Evolutionary conservation across 495 filamentous ascomycete genomes (phyloP).

Genomic region (Lophiotrema nucula): DNA sequence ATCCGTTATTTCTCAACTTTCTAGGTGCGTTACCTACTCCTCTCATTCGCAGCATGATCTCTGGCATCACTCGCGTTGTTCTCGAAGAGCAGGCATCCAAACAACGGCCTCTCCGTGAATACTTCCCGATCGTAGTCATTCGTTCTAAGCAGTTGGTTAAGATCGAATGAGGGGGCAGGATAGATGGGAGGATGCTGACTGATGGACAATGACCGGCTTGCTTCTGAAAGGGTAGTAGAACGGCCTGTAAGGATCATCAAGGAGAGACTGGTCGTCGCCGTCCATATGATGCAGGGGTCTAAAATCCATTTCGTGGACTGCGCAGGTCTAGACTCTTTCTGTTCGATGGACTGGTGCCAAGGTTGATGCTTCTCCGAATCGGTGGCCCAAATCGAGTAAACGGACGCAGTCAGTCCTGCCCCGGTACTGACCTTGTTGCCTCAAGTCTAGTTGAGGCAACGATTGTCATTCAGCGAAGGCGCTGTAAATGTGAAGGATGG

Average conservation of each 20-base stretch:
- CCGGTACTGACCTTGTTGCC: too few relatives aligned
- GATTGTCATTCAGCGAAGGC: too few relatives aligned
- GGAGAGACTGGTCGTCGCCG: constrained; percentile 19
- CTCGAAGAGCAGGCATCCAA: constrained; percentile 82
- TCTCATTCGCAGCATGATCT: constrained; percentile 75
- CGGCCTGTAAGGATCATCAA: constrained; percentile 38
- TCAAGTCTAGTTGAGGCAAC: too few relatives aligned
- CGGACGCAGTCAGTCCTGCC: too few relatives aligned
- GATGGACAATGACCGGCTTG: constrained; percentile 41
- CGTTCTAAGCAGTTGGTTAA: constrained; percentile 27
- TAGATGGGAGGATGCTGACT: constrained; percentile 26
- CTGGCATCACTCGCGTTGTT: constrained; percentile 86
- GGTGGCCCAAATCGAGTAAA: too few relatives aligned
- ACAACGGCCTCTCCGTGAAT: constrained; percentile 68
- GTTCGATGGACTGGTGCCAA: too few relatives aligned
- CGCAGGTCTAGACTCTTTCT: too few relatives aligned
- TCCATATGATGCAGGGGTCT: constrained; percentile 14
- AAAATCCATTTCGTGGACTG: constrained; percentile 18
- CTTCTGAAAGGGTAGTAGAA: constrained; percentile 37
- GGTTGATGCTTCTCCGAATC: too few relatives aligned
- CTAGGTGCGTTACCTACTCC: constrained; percentile 53
- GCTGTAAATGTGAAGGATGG: too few relatives aligned
- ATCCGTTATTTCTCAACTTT: not conserved
- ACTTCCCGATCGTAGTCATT: constrained; percentile 42
- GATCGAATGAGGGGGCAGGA: not conserved